Evolutionary conservation across 495 filamentous ascomycete genomes (phyloP), one percentile per base, ranked within the genome.

Genomic region (Neurospora sp.): DNA sequence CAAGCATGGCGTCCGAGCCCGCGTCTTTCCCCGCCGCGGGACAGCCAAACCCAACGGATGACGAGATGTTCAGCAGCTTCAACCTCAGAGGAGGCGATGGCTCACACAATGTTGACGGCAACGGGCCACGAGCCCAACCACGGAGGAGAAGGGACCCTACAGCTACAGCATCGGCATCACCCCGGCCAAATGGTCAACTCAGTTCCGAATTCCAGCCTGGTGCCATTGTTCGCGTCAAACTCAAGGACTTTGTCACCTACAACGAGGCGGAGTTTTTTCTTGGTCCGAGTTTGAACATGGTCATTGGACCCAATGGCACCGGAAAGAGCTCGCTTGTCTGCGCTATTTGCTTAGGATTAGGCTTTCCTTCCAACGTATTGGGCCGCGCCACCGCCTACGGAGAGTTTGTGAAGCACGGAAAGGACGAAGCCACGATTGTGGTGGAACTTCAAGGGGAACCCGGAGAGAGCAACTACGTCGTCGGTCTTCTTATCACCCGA

Each of bases 311-410:
- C 10, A 99, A 99, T 79, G 96, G 96, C 62, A 98, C 96, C 0
- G 96, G 96, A 62, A 99, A 99, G 80, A 97, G 94, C 85, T 97
- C 96, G 0, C 88, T 99, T 39, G 96, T 99, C 38, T 98, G 96
- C 82, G 96, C 96, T 37, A 97, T 99, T 74, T 98, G 96, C 82
- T 82, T 99, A 15, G 96, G 96, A 8, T 83, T 99, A 38, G 96
- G 96, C 40, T 98, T 90, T 86, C 86, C 88, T 4, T 90, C 96
- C 38, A 86, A 90, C 85, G 89, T 95, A 77, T 86, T 99, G 28
- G 96, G 96, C 19, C 90, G 96, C 54, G 94, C 96, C 15, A 94
- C 92, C 79, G 89, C 94, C 38, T 82, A 93, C 38, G 89, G 90
- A 28, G 94, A 97, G 77, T 99, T 95, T 78, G 94, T 99, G 75